Percentiles rank a stretch among this genome's conserved stretches.
These are phyloP conservation scores for Lagenaria siceraria DNA, from an alignment of 306 rosid species.

Conservation along the genomic window DNA sequence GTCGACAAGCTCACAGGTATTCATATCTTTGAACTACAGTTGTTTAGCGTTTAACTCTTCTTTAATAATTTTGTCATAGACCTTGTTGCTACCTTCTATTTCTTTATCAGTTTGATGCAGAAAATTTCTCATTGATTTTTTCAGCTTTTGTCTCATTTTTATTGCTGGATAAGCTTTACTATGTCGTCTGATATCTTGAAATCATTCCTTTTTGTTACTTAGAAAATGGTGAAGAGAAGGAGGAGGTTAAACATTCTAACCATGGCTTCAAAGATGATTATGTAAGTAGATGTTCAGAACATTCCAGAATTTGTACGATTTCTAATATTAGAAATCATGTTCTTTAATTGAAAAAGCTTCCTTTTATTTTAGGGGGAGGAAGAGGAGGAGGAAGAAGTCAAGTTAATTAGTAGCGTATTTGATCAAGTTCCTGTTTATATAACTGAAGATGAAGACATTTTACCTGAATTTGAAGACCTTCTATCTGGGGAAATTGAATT, in stretches of 20 bases:
- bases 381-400: slow-evolving; percentile 74
- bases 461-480: slow-evolving; percentile 82
- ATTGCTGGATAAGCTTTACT: background rate
- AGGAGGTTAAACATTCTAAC: slow-evolving; percentile 38
- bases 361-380: slow-evolving; percentile 32
- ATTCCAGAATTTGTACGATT: background rate
- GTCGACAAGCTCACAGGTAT: slow-evolving; percentile 31
- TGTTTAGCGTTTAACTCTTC: background rate
- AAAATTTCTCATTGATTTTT: background rate
- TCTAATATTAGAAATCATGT: slow-evolving; percentile 2
- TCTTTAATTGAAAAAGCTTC: slow-evolving; percentile 15
- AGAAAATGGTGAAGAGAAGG: slow-evolving; percentile 48
- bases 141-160: background rate
- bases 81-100: slow-evolving; percentile 2
- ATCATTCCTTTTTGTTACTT: slow-evolving; percentile 3
- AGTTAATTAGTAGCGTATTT: slow-evolving; percentile 70
- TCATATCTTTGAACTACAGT: background rate
- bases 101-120: background rate
- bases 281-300: slow-evolving; percentile 28
- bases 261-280: slow-evolving; percentile 31
- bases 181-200: background rate
- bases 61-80: background rate
- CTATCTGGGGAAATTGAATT: slow-evolving; percentile 86
- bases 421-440: slow-evolving; percentile 33
- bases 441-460: slow-evolving; percentile 46